phyloP scores from a whole-genome alignment of 1,284 basidiomycete genomes.

The Ganoderma multipileum region DNA sequence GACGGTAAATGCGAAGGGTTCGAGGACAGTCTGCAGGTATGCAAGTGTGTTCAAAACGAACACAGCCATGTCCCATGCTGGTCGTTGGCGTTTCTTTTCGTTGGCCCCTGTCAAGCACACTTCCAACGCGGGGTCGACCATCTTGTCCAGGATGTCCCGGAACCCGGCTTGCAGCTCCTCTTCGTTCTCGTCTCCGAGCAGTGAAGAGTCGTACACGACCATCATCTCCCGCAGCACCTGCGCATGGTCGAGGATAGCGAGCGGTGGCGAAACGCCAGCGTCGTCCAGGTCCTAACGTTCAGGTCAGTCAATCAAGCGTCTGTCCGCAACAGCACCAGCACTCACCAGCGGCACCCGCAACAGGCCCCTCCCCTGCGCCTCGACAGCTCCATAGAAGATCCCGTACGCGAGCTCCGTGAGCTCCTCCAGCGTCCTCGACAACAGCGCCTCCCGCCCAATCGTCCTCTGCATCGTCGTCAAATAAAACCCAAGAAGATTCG shows the following conservation, averaged over 20 bases:
- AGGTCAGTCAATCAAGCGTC: neutral
- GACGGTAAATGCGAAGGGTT: slow-evolving; percentile 76
- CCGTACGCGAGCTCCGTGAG: slow-evolving; percentile 83
- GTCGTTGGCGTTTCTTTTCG: slow-evolving; percentile 61
- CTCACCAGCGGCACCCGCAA: slow-evolving; percentile 76
- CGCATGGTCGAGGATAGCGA: slow-evolving; percentile 80
- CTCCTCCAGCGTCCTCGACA: slow-evolving; percentile 85
- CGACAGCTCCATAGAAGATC: slow-evolving; percentile 87
- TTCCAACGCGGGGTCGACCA: slow-evolving; percentile 83
- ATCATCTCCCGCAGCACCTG: slow-evolving; percentile 90
- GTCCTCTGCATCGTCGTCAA: slow-evolving; percentile 91
- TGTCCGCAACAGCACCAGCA: slow-evolving; percentile 6
- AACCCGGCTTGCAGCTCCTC: slow-evolving; percentile 63
- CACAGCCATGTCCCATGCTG: slow-evolving; percentile 79
- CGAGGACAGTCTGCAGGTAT: slow-evolving; percentile 77
- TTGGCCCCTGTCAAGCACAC: slow-evolving; percentile 77
- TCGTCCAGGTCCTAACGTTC: slow-evolving; percentile 73
- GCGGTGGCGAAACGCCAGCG: slow-evolving; percentile 77
- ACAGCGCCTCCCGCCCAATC: slow-evolving; percentile 80
- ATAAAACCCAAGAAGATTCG: slow-evolving; percentile 96
- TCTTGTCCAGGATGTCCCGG: slow-evolving; percentile 76
- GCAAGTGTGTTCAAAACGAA: slow-evolving; percentile 87
- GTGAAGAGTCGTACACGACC: slow-evolving; percentile 84
- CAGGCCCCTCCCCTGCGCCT: slow-evolving; percentile 80
- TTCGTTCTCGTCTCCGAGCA: slow-evolving; percentile 65